Evolutionary conservation across 2,329 filamentous ascomycete species (phyloP).

Genomic region (Aspergillus ruber): DNA sequence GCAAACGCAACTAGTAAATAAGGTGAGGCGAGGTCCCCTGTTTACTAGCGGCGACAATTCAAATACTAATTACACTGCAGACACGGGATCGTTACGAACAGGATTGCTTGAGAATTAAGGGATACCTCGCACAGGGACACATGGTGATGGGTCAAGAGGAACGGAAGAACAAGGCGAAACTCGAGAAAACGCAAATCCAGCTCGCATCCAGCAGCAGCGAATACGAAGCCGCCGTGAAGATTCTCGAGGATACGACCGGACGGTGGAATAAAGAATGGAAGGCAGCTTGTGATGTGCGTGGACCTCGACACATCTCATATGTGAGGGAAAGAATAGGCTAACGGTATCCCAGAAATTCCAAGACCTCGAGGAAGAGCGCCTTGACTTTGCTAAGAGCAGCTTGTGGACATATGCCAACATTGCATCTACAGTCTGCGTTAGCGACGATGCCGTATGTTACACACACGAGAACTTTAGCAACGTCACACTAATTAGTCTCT

Average conservation of each 20-base stretch:
- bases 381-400: constrained; percentile 97
- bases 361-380: constrained; percentile 91
- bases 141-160: constrained; percentile 99
- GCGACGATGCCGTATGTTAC: constrained; percentile 70
- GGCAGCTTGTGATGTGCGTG: constrained; percentile 69
- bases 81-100: constrained; percentile 93
- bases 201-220: constrained; percentile 85
- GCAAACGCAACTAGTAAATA: constrained; percentile 86
- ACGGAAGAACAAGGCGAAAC: constrained; percentile 95
- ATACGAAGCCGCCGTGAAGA: constrained; percentile 88
- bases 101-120: constrained; percentile 96
- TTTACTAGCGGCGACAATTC: not conserved
- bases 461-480: not conserved
- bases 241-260: constrained; percentile 87
- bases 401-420: constrained; percentile 98
- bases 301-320: not conserved
- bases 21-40: constrained; percentile 49
- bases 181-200: constrained; percentile 97
- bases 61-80: constrained; percentile 36
- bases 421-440: constrained; percentile 93
- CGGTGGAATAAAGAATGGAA: constrained; percentile 99
- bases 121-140: constrained; percentile 94
- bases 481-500: constrained; percentile 9
- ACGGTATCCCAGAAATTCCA: constrained; percentile 71
- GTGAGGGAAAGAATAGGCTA: constrained; percentile 8